These are phyloP conservation scores for Plasmodium relictum DNA, from an alignment of 169 alveolate species.

Conservation along the genomic window DNA sequence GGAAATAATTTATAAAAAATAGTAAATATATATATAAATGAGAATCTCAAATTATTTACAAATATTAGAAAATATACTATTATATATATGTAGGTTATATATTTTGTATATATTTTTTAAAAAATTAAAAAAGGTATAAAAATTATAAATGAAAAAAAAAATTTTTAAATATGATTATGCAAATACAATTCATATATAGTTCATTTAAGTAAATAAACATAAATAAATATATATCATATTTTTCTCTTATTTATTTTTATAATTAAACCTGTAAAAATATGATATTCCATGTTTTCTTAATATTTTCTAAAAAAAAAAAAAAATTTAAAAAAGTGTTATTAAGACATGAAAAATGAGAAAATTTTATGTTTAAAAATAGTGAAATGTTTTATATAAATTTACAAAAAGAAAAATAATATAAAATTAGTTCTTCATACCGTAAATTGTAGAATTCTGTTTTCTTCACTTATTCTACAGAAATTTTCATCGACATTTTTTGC, in stretches of 20 bases:
- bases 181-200: too few relatives aligned
- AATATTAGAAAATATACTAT: too few relatives aligned
- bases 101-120: too few relatives aligned
- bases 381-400: not conserved
- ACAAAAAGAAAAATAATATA: not conserved
- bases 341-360: not conserved
- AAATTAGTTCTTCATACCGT: conserved; percentile 18
- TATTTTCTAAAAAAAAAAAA: conserved; percentile 41
- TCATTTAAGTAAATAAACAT: too few relatives aligned
- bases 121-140: too few relatives aligned
- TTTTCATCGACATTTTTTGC: conserved; percentile 70
- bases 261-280: conserved; percentile 60
- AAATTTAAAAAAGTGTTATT: not conserved
- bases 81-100: too few relatives aligned
- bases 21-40: too few relatives aligned
- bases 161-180: too few relatives aligned
- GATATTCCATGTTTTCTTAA: conserved; percentile 63
- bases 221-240: not conserved
- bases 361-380: not conserved
- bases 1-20: not conserved
- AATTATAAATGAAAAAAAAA: too few relatives aligned
- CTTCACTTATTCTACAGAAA: conserved; percentile 56
- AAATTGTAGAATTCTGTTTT: conserved; percentile 53
- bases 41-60: too few relatives aligned
- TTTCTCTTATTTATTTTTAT: not conserved